phyloP scores from a whole-genome alignment of 108 stramenopile genomes.

The Cyclotella sp. region DNA sequence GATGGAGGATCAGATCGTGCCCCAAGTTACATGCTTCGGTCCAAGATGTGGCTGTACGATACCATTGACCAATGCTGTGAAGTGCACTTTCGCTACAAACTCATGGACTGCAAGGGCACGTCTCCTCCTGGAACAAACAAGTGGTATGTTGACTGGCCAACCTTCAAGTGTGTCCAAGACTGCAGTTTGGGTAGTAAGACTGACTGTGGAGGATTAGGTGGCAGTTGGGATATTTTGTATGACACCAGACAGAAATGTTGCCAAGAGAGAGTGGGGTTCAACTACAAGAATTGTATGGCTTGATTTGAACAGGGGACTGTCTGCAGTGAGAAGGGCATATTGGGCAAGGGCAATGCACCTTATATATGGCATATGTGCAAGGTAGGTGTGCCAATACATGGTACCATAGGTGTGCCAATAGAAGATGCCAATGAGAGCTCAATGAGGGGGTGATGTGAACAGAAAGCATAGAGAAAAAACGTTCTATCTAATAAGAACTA shows the following conservation, averaged over 20 bases:
- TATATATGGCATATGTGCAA: too few species aligned
- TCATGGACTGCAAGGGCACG: not conserved
- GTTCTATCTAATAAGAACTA: too few species aligned
- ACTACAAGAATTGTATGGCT: slow-evolving; percentile 1
- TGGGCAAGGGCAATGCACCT: too few species aligned
- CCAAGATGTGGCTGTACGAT: not conserved
- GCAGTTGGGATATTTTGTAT: not conserved
- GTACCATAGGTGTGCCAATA: too few species aligned
- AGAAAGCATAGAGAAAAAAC: too few species aligned
- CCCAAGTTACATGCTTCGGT: not conserved
- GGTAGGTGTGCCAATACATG: too few species aligned
- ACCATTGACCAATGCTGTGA: not conserved
- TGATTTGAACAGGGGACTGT: too few species aligned
- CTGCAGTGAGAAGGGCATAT: too few species aligned
- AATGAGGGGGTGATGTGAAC: too few species aligned
- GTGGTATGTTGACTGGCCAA: not conserved
- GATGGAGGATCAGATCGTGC: not conserved
- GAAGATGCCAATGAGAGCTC: too few species aligned
- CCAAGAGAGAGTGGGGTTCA: not conserved
- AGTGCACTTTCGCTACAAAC: not conserved
- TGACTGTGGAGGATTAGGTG: not conserved
- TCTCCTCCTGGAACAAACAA: not conserved
- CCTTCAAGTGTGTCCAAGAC: not conserved
- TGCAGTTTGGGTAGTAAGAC: not conserved
- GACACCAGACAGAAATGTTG: not conserved